Evolutionary conservation across 176 grass and related monocot genomes (phyloP), one percentile per base, ranked within the genome.

Genomic region (Alopecurus myosuroides): DNA sequence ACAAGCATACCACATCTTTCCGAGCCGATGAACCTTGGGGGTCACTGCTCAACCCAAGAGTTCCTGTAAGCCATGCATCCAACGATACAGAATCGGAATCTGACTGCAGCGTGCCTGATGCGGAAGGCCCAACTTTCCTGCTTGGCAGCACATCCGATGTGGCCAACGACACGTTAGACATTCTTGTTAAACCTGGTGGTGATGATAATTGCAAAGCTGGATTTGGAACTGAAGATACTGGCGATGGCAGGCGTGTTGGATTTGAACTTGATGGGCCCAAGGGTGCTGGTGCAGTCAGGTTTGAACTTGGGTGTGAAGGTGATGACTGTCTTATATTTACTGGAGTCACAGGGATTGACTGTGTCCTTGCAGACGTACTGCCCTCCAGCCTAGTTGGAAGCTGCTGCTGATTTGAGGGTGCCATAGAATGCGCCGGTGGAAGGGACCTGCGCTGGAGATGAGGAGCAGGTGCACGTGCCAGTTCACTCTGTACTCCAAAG

Each of bases 381-480:
- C 61, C 29, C 50, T 57, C 85, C 30, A 82, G 61, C 48, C 65
- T 61, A 45, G 61, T 58, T 72, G 45, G 65, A 77, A 56, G 74
- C 37, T 88, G 89, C 42, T 87, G 87, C 62, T 67, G 80, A 84
- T 82, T 91, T 77, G 31, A 62, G 55, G 84, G 48, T 22, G 84
- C 20, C 29, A 66, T 46, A 7, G 81, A 48, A 82, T 86, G 48
- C 56, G 76, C 28, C 11, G 46, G 77, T 60, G 84, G 71, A 74
- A 13, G 68, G 62, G 69, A 58, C 60, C 80, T 85, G n/a, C 88
- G 80, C 76, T 89, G 87, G 31, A 94, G 93, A 90, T 94, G 93
- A 42, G 93, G 93, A 77, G 93, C 85, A 86, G 89, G 92, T 13
- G 92, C 81, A 61, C 92, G 92, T 50, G 81, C 79, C 34, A 76